Conservation (phyloP, 169 alveolate species). For the Plasmodium coatneyi region DNA sequence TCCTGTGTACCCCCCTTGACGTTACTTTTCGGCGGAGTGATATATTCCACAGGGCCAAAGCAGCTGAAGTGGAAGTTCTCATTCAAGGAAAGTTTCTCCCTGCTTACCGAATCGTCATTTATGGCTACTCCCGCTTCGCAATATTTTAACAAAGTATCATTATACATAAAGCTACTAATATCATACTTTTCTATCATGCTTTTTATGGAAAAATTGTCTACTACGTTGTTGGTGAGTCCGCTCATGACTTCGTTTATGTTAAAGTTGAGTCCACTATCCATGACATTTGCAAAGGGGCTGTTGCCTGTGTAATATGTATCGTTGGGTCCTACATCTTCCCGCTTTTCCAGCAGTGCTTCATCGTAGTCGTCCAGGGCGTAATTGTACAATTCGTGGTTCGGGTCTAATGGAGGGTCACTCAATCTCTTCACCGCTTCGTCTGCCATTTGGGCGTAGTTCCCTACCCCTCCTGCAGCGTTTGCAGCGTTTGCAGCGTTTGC, state of each 20-base stretch:
- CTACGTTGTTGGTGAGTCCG: constrained; percentile 6
- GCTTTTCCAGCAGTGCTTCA: constrained; percentile 8
- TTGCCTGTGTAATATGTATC: background rate
- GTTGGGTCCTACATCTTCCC: constrained; percentile 7
- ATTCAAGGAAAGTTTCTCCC: constrained; percentile 22
- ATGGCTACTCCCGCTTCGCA: constrained; percentile 44
- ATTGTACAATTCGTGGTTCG: background rate
- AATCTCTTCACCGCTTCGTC: background rate
- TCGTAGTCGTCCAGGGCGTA: constrained; percentile 40
- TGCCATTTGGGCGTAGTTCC: background rate
- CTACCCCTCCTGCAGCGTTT: constrained; percentile 22
- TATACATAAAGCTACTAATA: constrained; percentile 39
- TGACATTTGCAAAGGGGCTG: background rate
- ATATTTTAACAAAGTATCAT: constrained; percentile 58
- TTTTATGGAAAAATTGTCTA: constrained; percentile 29
- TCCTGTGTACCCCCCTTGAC: background rate
- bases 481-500: constrained; percentile 41
- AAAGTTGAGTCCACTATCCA: background rate
- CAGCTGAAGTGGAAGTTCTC: constrained; percentile 32
- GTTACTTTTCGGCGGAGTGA: constrained; percentile 25
- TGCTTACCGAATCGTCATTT: constrained; percentile 22
- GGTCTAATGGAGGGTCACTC: background rate
- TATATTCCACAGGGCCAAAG: constrained; percentile 23
- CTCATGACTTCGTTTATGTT: constrained; percentile 17
- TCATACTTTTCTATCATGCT: constrained; percentile 54